Conservation (phyloP, 129 eudicot species). For the sunflower (Helianthus annuus) region HanXRQr2.0-SUNRISE NC_035439.2:133565125-133565624, state of each 20-base stretch:
- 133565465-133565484: no score
- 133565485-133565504: no score
- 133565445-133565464: no score
- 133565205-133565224: neutral
- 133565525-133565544: no score
- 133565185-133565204: neutral
- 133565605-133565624: no score
- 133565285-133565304: neutral
- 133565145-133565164: neutral
- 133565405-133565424: slow-evolving; percentile 7
- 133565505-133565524: no score
- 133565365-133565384: slow-evolving; percentile 5
- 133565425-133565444: neutral
- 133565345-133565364: slow-evolving; percentile 3
- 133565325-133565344: neutral
- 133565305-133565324: slow-evolving; percentile 2
- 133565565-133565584: no score
- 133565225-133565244: neutral
- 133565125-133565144: slow-evolving; percentile 1
- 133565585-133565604: no score
- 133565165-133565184: neutral
- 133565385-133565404: slow-evolving; percentile 13
- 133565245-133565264: slow-evolving; percentile 1
- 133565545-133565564: no score
- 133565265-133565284: neutral